Evolutionary conservation across 2,329 filamentous ascomycete species (phyloP).

Genomic region (Cercospora citrullina): DNA sequence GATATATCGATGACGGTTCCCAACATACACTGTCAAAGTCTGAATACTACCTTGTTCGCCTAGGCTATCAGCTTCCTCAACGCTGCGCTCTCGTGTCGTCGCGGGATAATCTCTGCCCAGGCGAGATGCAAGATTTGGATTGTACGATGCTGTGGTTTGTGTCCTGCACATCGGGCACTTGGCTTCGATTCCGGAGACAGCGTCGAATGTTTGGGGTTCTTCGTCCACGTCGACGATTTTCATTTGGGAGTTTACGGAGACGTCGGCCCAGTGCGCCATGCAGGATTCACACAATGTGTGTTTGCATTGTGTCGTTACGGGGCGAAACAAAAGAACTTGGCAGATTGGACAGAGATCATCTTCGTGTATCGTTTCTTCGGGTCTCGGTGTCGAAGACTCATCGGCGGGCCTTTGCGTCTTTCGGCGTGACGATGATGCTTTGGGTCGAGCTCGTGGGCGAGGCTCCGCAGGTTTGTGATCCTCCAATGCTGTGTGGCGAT

Average conservation of each 20-base stretch:
- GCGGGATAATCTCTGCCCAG: slow-evolving; percentile 42
- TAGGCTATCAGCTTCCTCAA: slow-evolving; percentile 38
- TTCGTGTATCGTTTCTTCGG: slow-evolving; percentile 35
- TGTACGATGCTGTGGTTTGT: slow-evolving; percentile 40
- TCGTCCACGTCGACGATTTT: slow-evolving; percentile 44
- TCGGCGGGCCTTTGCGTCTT: no score
- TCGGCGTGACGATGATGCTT: background rate
- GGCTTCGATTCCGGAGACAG: slow-evolving; percentile 39
- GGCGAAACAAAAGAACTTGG: slow-evolving; percentile 46
- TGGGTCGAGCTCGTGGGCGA: background rate
- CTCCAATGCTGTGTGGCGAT: background rate
- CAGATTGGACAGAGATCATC: slow-evolving; percentile 51
- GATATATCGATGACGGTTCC: slow-evolving; percentile 43
- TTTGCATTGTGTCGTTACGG: slow-evolving; percentile 46
- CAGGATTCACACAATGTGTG: slow-evolving; percentile 49
- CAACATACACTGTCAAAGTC: slow-evolving; percentile 47
- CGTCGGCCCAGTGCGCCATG: slow-evolving; percentile 50
- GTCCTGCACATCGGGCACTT: slow-evolving; percentile 51
- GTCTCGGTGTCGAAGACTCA: background rate
- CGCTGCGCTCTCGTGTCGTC: slow-evolving; percentile 40
- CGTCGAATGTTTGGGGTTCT: slow-evolving; percentile 34
- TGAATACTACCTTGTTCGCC: slow-evolving; percentile 37
- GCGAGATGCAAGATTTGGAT: slow-evolving; percentile 31
- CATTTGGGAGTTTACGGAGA: slow-evolving; percentile 43
- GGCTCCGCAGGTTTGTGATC: background rate